Conservation (phyloP, 2,329 filamentous ascomycete genomes). For the Endothia cerciana region DNA sequence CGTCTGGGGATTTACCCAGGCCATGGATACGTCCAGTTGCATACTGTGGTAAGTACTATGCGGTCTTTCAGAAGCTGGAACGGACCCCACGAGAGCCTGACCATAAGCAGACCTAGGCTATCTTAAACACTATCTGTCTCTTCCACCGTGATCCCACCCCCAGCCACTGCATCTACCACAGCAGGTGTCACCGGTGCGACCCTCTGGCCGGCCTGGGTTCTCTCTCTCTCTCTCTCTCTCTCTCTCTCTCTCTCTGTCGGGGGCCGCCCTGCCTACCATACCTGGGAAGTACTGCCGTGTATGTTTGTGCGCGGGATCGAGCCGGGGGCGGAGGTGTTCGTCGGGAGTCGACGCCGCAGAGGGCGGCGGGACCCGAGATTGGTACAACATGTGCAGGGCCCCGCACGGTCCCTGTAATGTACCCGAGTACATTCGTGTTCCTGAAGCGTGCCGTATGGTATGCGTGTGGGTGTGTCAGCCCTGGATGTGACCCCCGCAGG, state of each 20-base stretch:
- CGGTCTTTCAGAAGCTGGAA: neutral
- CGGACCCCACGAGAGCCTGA: neutral
- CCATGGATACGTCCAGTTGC: too few species aligned
- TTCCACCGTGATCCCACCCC: neutral
- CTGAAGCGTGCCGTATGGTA: neutral
- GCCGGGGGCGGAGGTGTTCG: neutral
- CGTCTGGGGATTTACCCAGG: too few species aligned
- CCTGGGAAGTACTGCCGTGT: too few species aligned
- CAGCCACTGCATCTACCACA: neutral
- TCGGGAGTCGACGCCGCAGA: neutral
- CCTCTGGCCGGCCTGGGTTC: too few species aligned
- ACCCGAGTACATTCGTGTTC: neutral
- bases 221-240: too few species aligned
- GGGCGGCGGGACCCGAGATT: constrained; percentile 7
- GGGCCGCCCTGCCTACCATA: too few species aligned
- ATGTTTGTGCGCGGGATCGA: neutral
- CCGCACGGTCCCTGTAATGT: constrained; percentile 5
- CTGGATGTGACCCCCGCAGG: neutral
- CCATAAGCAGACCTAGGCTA: neutral
- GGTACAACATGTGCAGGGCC: constrained; percentile 2
- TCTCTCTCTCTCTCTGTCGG: too few species aligned
- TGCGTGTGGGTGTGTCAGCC: neutral
- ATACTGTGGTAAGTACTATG: neutral
- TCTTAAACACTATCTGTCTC: neutral
- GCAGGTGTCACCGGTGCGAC: too few species aligned